Conservation (phyloP, 805 yeast species). For the Groenewaldozyma salmanticensis region DNA sequence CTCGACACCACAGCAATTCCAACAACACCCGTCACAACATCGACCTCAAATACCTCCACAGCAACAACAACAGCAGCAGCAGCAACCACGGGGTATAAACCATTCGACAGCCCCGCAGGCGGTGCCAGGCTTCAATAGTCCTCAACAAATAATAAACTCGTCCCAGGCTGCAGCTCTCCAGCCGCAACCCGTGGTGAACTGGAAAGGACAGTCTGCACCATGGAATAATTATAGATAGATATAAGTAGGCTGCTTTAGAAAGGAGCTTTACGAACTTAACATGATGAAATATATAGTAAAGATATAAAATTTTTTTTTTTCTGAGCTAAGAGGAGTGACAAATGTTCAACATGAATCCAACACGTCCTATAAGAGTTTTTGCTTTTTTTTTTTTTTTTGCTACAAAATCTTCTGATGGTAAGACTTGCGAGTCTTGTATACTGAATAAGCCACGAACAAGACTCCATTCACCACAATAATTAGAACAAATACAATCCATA, state of each 20-base stretch:
- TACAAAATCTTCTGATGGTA: conserved; percentile 17
- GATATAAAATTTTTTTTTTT: too few species aligned
- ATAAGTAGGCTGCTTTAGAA: too few species aligned
- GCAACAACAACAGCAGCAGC: conserved; percentile 9
- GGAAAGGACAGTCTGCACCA: conserved; percentile 18
- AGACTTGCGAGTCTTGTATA: conserved; percentile 21
- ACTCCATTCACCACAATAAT: conserved; percentile 20
- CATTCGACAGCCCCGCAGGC: background rate
- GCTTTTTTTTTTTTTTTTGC: too few species aligned
- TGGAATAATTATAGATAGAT: conserved; percentile 15
- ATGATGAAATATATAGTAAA: too few species aligned
- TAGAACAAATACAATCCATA: conserved; percentile 19
- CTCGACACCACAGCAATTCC: conserved; percentile 28
- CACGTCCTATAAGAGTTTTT: too few species aligned
- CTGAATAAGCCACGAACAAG: conserved; percentile 21
- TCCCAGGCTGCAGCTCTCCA: conserved; percentile 5
- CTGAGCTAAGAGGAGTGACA: too few species aligned
- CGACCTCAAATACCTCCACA: background rate
- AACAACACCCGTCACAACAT: conserved; percentile 12
- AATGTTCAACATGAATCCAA: too few species aligned
- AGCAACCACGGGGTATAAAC: background rate
- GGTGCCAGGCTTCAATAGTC: too few species aligned
- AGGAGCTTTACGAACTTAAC: too few species aligned
- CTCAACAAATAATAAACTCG: background rate
- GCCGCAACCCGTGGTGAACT: conserved; percentile 16